phyloP scores from a whole-genome alignment of 257 asterid genomes.

The Knoxia roxburghii region DNA sequence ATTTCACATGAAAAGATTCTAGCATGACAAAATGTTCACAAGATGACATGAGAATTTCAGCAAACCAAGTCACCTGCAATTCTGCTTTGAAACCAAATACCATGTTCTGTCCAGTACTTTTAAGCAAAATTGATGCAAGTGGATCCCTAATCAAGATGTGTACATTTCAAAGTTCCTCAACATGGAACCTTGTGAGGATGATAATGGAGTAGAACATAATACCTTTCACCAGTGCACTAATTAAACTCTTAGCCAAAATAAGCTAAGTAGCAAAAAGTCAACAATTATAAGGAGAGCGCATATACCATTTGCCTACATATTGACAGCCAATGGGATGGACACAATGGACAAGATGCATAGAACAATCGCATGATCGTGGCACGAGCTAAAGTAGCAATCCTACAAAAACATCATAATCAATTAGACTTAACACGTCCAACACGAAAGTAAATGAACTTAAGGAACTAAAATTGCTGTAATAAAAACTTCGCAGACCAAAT shows the following conservation, averaged over 20 bases:
- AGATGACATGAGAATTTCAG: background rate
- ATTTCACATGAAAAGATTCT: background rate
- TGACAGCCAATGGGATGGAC: slow-evolving; percentile 91
- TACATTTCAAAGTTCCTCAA: background rate
- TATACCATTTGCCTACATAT: slow-evolving; percentile 84
- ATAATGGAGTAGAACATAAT: background rate
- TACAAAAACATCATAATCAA: slow-evolving; percentile 27
- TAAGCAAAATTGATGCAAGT: too few relatives aligned
- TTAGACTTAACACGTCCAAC: background rate
- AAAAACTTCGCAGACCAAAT: background rate
- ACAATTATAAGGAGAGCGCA: slow-evolving; percentile 16
- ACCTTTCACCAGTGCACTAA: background rate
- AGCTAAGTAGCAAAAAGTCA: background rate
- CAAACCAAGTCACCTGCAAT: background rate
- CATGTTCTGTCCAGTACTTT: background rate
- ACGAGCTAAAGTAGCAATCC: slow-evolving; percentile 87
- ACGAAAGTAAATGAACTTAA: background rate
- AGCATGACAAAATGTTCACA: background rate
- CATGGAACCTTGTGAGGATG: background rate
- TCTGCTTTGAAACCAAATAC: background rate
- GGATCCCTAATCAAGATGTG: too few relatives aligned
- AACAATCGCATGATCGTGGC: slow-evolving; percentile 82
- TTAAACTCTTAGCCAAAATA: background rate
- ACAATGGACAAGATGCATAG: slow-evolving; percentile 80
- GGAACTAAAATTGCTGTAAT: background rate